Conservation (phyloP, 2,329 filamentous ascomycete species). For the Neonectria punicea region DNA sequence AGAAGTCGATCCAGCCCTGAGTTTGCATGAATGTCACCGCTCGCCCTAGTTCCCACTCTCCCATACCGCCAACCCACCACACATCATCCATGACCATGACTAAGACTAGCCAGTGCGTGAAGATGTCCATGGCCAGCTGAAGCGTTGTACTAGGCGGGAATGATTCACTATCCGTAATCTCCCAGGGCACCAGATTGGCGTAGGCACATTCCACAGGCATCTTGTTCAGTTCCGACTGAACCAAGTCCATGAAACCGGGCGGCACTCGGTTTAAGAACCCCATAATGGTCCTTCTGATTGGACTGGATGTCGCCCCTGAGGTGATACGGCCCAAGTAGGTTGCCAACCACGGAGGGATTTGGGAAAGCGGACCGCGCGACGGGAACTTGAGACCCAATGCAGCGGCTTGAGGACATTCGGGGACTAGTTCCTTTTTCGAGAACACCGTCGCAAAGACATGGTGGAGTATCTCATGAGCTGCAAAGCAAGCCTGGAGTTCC, state of each 20-base stretch:
- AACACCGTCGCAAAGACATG: constrained; percentile 29
- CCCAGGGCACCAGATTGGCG: not conserved
- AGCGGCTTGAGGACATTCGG: not conserved
- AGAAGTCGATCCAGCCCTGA: constrained; percentile 20
- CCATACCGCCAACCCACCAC: constrained; percentile 53
- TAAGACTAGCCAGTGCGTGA: constrained; percentile 53
- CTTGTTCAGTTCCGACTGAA: constrained; percentile 46
- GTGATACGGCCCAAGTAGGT: constrained; percentile 40
- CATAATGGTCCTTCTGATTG: constrained; percentile 51
- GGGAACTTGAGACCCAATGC: not conserved
- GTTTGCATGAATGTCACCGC: constrained; percentile 35
- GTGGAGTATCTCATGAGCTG: constrained; percentile 15
- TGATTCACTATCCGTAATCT: not conserved
- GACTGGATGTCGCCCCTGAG: constrained; percentile 39
- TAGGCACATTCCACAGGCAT: constrained; percentile 15
- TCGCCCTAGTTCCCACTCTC: constrained; percentile 48
- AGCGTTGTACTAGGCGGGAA: constrained; percentile 17
- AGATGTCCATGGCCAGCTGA: constrained; percentile 49
- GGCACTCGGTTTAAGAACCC: constrained; percentile 54
- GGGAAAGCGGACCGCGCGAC: constrained; percentile 1
- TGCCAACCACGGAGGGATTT: constrained; percentile 32
- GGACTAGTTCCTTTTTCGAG: not conserved
- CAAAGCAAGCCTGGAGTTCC: constrained; percentile 25
- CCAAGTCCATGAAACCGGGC: constrained; percentile 45
- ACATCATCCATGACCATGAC: constrained; percentile 51